These are phyloP conservation scores for Rauvolfia tetraphylla DNA, from an alignment of 257 asterid genomes.

Conservation along the genomic window DNA sequence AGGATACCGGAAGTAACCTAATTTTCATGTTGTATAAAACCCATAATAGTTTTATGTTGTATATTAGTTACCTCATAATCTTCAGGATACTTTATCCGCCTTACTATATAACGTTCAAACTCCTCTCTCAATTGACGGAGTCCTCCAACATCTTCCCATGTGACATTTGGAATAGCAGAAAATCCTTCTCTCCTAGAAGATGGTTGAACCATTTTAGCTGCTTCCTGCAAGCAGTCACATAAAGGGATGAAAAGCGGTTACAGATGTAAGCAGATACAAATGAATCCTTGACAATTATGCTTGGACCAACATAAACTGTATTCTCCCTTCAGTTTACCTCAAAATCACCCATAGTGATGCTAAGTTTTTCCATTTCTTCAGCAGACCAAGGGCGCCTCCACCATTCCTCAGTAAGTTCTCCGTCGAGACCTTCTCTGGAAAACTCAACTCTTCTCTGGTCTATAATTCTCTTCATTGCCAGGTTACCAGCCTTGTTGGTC, in stretches of 20 bases:
- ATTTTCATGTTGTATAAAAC: background rate
- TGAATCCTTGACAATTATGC: background rate
- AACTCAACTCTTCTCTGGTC: conserved; percentile 43
- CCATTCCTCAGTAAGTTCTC: conserved; percentile 51
- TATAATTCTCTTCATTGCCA: conserved; percentile 80
- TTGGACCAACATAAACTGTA: background rate
- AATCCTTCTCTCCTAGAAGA: conserved; percentile 90
- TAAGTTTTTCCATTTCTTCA: conserved; percentile 56
- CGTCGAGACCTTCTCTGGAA: conserved; percentile 22
- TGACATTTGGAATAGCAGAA: conserved; percentile 75
- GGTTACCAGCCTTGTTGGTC: conserved; percentile 69
- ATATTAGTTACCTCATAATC: conserved; percentile 49
- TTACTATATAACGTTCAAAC: conserved; percentile 58
- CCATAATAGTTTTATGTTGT: background rate
- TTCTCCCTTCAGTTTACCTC: conserved; percentile 50
- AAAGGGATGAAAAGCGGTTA: background rate
- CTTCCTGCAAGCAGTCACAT: conserved; percentile 53
- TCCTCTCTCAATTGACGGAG: conserved; percentile 56
- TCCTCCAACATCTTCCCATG: conserved; percentile 96
- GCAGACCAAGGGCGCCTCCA: conserved; percentile 62
- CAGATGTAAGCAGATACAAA: background rate
- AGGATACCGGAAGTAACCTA: background rate
- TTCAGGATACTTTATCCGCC: conserved; percentile 69
- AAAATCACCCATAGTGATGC: conserved; percentile 74
- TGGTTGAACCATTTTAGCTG: conserved; percentile 74